Percentiles rank a stretch among this genome's conserved stretches.
Conservation (phyloP, 2,329 filamentous ascomycete genomes). For the Hypomyces perniciosus region DNA sequence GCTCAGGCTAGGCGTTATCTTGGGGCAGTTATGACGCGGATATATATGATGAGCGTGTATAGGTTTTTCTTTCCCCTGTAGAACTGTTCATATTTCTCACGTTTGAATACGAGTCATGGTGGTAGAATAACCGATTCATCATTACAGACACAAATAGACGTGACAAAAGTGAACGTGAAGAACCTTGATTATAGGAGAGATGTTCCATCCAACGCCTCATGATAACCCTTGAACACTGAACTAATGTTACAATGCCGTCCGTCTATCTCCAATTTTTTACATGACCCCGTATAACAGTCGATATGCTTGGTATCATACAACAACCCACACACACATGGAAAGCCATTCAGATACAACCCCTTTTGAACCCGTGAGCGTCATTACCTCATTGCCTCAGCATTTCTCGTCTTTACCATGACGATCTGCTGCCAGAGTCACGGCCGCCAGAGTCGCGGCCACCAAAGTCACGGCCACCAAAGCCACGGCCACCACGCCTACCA, state of each 20-base stretch:
- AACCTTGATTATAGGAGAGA: not conserved
- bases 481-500: conserved; percentile 15
- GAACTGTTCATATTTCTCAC: not conserved
- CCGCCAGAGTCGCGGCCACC: conserved; percentile 10
- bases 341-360: not conserved
- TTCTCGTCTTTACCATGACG: conserved; percentile 6
- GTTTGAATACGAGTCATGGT: not conserved
- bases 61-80: not conserved
- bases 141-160: conserved; percentile 1
- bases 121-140: not conserved
- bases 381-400: not conserved
- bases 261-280: not conserved
- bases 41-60: conserved; percentile 1
- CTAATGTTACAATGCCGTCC: not conserved
- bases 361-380: not conserved
- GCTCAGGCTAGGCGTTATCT: not conserved
- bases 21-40: not conserved
- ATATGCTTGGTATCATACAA: not conserved
- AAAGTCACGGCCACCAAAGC: too few relatives aligned
- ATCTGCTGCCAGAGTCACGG: conserved; percentile 13
- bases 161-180: not conserved
- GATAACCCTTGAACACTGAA: not conserved
- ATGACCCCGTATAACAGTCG: not conserved
- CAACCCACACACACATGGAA: not conserved
- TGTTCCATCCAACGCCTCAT: not conserved